Conservation (phyloP, 371 early-diverging fungal species). For the Mortierella sp. region DNA sequence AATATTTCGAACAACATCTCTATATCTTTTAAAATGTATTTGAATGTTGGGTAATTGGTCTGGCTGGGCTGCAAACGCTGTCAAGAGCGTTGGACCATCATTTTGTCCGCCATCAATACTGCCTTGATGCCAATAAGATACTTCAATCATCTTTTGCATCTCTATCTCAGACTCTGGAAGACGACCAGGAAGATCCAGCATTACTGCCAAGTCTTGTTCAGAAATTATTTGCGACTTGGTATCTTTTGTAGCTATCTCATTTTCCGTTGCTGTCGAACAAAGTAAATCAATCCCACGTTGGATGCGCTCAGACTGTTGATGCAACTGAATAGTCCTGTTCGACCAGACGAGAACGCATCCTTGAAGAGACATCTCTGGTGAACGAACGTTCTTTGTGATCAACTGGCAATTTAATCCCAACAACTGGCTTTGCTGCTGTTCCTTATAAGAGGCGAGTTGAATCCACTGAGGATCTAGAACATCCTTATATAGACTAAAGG, state of each 20-base stretch:
- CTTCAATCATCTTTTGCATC: constrained; percentile 63
- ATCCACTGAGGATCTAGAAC: constrained; percentile 61
- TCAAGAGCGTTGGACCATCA: constrained; percentile 23
- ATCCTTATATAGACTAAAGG: constrained; percentile 36
- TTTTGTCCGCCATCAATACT: not conserved
- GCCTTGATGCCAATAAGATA: constrained; percentile 61
- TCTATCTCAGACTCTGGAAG: constrained; percentile 62
- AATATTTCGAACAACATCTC: constrained; percentile 9
- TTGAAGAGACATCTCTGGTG: constrained; percentile 41
- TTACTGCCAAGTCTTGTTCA: constrained; percentile 62
- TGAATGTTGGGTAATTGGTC: constrained; percentile 34
- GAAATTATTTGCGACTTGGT: constrained; percentile 19
- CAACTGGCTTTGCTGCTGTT: not conserved
- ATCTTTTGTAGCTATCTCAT: not conserved
- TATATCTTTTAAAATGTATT: constrained; percentile 33
- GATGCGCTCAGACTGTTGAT: constrained; percentile 16
- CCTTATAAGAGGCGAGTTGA: constrained; percentile 31
- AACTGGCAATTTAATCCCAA: constrained; percentile 22
- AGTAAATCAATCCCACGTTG: constrained; percentile 25
- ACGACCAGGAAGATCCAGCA: constrained; percentile 73
- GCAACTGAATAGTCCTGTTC: constrained; percentile 13
- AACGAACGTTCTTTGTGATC: constrained; percentile 32
- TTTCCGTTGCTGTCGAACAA: constrained; percentile 4
- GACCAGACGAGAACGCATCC: constrained; percentile 49
- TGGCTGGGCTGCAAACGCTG: constrained; percentile 53